These are phyloP conservation scores for Nemania sp. DNA, from an alignment of 2,329 filamentous ascomycete species.

Conservation along the genomic window DNA sequence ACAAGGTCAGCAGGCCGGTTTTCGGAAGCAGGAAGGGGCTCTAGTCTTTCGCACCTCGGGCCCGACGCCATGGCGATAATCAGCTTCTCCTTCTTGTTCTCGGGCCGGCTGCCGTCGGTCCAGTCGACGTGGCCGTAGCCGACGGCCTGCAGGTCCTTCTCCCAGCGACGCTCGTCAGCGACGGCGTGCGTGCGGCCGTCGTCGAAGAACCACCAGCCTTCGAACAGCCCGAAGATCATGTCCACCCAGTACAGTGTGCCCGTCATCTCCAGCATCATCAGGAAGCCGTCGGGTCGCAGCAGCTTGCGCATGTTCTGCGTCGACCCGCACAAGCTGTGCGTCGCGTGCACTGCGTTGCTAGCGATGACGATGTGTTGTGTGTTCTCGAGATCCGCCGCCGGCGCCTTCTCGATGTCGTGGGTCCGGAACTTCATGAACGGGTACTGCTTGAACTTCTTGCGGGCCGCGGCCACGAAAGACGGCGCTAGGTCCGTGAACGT, in stretches of 20 bases:
- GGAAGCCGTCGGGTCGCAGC: conserved; percentile 40
- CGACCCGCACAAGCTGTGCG: conserved; percentile 34
- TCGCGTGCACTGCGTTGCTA: conserved; percentile 44
- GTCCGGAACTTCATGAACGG: conserved; percentile 36
- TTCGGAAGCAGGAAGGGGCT: neutral
- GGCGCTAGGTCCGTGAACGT: conserved; percentile 46
- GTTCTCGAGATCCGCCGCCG: conserved; percentile 28
- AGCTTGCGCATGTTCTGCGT: conserved; percentile 33
- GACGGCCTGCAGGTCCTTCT: conserved; percentile 28
- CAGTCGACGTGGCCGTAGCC: conserved; percentile 39
- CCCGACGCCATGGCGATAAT: conserved; percentile 38
- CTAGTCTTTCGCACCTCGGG: conserved; percentile 6
- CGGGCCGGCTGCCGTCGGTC: conserved; percentile 35
- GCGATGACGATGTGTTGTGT: conserved; percentile 39
- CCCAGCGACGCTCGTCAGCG: conserved; percentile 30
- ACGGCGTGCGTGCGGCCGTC: conserved; percentile 38
- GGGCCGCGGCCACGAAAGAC: conserved; percentile 38
- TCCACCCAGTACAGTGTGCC: conserved; percentile 38
- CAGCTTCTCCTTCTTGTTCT: conserved; percentile 34
- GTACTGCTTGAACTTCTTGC: conserved; percentile 30
- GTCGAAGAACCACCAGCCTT: conserved; percentile 46
- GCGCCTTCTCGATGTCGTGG: conserved; percentile 38
- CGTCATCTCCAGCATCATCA: conserved; percentile 43
- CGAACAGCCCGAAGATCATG: conserved; percentile 42
- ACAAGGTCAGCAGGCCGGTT: conserved; percentile 15